Conservation (phyloP, 2,329 filamentous ascomycete genomes). For the Intubia oerlemansii region DNA sequence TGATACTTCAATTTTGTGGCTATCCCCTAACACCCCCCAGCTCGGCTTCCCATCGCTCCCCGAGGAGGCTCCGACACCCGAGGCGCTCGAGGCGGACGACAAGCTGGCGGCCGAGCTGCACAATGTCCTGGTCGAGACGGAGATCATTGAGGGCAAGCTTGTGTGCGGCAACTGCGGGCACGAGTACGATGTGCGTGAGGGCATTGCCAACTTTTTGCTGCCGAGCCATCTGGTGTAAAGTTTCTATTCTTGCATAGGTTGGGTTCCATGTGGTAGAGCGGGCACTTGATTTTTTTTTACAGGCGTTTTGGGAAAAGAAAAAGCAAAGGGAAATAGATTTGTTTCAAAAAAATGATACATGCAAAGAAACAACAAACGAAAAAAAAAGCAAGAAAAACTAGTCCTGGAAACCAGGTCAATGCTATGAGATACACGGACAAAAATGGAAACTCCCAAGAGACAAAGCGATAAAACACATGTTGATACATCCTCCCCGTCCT, state of each 20-base stretch:
- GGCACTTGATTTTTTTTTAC: constrained; percentile 1
- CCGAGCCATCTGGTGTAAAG: constrained; percentile 66
- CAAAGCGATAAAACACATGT: too few species aligned
- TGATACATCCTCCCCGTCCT: too few species aligned
- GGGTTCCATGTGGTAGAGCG: too few species aligned
- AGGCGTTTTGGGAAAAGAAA: background rate
- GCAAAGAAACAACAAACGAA: too few species aligned
- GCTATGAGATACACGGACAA: too few species aligned
- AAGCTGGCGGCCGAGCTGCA: constrained; percentile 61
- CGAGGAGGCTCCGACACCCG: constrained; percentile 36
- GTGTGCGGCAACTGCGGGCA: constrained; percentile 84
- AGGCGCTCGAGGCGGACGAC: constrained; percentile 41
- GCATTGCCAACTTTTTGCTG: constrained; percentile 87
- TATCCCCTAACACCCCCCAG: constrained; percentile 25
- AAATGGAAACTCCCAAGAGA: constrained; percentile 1
- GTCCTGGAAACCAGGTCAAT: too few species aligned
- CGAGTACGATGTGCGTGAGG: constrained; percentile 86
- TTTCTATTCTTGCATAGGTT: too few species aligned
- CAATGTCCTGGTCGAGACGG: constrained; percentile 66
- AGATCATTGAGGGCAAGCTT: constrained; percentile 71
- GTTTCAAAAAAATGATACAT: too few species aligned
- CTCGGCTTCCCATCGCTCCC: constrained; percentile 61
- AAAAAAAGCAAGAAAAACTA: background rate
- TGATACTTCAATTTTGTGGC: background rate
- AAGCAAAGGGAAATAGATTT: background rate